Evolutionary conservation across 805 yeast species (phyloP), one percentile per base, ranked within the genome.

Genomic region (Wickerhamiella bombiphila): DNA sequence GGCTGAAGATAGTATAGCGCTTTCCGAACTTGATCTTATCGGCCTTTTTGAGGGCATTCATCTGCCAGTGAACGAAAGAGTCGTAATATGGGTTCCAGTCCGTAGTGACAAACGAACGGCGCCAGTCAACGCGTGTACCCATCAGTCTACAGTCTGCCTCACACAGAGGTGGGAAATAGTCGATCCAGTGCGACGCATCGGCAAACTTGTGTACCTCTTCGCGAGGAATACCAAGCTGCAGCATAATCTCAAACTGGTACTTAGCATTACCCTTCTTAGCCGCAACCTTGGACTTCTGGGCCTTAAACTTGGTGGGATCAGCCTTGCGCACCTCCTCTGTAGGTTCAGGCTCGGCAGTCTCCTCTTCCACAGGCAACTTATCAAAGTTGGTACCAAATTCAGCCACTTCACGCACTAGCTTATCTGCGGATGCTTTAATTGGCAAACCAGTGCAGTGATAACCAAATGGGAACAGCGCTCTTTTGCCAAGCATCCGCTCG

Each of bases 361-460:
- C 65, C 41, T 68, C 80, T 22, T 66, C 65, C 42, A 85, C 83
- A 32, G 48, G 48, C 25, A 43, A 44, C 30, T 46, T 44, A 38
- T 61, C 64, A 52, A 80, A 91, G 53, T 82, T 85, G 14, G 61
- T 66, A 37, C 98, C 98, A 56, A 91, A 91, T 58, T 72, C 59
- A 63, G 91, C 96, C 42, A 86, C 68, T 66, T 91, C 98, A 59
- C 98, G 76, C 55, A 73, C 74, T 55, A 91, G 70, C 63, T 91
- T 88, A 63, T 88, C 98, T 35, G 98, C 97, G 53, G 94, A 72
- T 21, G 97, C 88, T 53, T 60, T 61, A 58, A 91, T 91, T 38
- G 98, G 97, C 95, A 91, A 80, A 69, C 98, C 98, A 25, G 98
- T 91, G 71, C 98, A 91, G 63, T 91, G 98, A 78, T 88, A 91